Evolutionary conservation across 2,329 filamentous ascomycete genomes (phyloP).

Genomic region (Bipolaris gigantea): DNA sequence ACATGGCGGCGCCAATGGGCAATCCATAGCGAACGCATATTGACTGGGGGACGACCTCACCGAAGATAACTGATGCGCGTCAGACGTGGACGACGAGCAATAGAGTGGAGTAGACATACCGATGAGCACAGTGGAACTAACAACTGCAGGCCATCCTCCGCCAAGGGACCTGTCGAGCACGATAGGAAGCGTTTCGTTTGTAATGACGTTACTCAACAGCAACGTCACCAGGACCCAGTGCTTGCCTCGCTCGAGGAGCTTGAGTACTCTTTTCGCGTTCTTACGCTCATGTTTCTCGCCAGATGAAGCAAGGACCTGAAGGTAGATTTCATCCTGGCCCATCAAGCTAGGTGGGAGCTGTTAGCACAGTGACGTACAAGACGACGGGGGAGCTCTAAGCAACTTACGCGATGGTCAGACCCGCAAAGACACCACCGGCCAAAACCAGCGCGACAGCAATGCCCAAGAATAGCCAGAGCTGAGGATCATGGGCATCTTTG

Average conservation of each 20-base stretch:
- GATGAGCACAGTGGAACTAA: constrained; percentile 91
- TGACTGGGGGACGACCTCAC: constrained; percentile 93
- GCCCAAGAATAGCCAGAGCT: constrained; percentile 78
- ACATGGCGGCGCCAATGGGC: constrained; percentile 92
- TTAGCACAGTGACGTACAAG: constrained; percentile 27
- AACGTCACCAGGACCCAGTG: constrained; percentile 98
- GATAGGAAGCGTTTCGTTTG: constrained; percentile 90
- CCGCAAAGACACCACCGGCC: constrained; percentile 89
- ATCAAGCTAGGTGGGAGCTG: constrained; percentile 52
- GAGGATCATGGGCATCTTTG: constrained; percentile 56
- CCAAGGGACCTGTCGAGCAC: constrained; percentile 92
- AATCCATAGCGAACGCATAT: constrained; percentile 95
- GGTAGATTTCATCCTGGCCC: constrained; percentile 89
- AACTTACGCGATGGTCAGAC: constrained; percentile 81
- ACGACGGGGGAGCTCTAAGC: constrained; percentile 1
- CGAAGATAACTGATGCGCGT: constrained; percentile 78
- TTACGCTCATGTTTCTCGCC: constrained; percentile 81
- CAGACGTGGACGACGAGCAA: not conserved
- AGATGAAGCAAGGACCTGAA: constrained; percentile 89
- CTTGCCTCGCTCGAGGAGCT: constrained; percentile 82
- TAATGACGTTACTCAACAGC: constrained; percentile 93
- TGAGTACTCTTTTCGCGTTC: constrained; percentile 79
- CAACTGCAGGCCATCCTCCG: constrained; percentile 89
- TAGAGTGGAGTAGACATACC: constrained; percentile 58
- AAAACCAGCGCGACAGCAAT: constrained; percentile 81